Conservation (phyloP, 352 stramenopile species). For the Globisporangium nagaii region DNA sequence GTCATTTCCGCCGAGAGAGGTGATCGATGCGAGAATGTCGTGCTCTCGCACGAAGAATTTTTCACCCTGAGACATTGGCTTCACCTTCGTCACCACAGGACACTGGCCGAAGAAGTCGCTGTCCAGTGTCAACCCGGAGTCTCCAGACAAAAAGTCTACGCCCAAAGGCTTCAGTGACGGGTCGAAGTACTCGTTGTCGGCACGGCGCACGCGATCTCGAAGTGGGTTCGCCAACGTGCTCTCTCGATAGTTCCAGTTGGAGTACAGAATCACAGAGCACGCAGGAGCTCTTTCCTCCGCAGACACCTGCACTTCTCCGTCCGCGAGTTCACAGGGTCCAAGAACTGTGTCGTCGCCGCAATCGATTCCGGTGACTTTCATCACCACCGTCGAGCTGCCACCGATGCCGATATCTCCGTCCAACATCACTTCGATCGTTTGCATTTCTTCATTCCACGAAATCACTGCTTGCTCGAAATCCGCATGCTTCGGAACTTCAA, state of each 20-base stretch:
- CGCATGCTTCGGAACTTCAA: conserved; percentile 23
- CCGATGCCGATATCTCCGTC: conserved; percentile 28
- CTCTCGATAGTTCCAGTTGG: conserved; percentile 34
- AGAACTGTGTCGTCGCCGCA: conserved; percentile 25
- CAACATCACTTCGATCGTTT: conserved; percentile 26
- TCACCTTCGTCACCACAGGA: conserved; percentile 33
- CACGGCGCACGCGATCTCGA: conserved; percentile 14
- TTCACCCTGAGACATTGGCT: conserved; percentile 18
- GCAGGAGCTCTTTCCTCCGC: conserved; percentile 1
- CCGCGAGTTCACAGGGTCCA: conserved; percentile 36
- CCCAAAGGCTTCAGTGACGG: conserved; percentile 25
- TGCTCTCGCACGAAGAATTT: conserved; percentile 9
- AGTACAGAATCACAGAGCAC: conserved; percentile 25
- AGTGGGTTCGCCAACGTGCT: conserved; percentile 23
- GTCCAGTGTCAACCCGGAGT: conserved; percentile 34
- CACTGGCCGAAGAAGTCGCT: conserved; percentile 60
- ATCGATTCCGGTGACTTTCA: conserved; percentile 26
- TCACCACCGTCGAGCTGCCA: conserved; percentile 23
- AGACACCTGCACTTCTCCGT: conserved; percentile 7
- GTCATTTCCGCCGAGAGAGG: conserved; percentile 19
- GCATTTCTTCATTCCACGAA: conserved; percentile 17
- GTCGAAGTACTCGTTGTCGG: conserved; percentile 24
- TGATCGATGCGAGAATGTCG: conserved; percentile 43
- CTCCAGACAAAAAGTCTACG: conserved; percentile 24
- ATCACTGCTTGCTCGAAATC: conserved; percentile 27